phyloP scores from a whole-genome alignment of 306 rosid genomes.

The Gastrolobium bilobum region DNA sequence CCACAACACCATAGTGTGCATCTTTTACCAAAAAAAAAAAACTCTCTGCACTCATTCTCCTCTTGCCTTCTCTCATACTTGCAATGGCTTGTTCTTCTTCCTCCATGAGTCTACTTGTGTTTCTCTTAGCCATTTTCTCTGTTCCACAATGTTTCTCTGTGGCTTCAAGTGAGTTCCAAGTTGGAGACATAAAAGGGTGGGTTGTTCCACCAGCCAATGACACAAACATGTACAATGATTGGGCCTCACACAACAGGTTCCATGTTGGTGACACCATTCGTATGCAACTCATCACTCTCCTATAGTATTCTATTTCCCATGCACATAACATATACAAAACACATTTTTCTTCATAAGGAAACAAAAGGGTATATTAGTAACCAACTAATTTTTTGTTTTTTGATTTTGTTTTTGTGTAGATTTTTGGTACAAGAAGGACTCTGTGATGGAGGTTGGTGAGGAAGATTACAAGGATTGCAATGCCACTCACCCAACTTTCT shows the following conservation, averaged over 20 bases:
- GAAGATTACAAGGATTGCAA: constrained; percentile 71
- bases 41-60: background rate
- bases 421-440: constrained; percentile 79
- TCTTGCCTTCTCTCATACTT: background rate
- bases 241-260: constrained; percentile 92
- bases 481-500: constrained; percentile 77
- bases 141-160: constrained; percentile 38
- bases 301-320: background rate
- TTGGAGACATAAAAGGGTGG: constrained; percentile 82
- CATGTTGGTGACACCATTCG: constrained; percentile 69
- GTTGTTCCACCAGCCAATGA: constrained; percentile 74
- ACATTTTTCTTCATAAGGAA: background rate
- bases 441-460: constrained; percentile 81
- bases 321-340: background rate
- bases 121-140: constrained; percentile 46
- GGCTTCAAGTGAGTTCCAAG: constrained; percentile 72
- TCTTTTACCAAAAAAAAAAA: background rate
- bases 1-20: background rate
- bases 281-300: constrained; percentile 45
- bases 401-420: constrained; percentile 57
- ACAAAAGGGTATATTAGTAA: background rate
- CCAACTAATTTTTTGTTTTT: background rate
- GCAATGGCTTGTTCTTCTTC: constrained; percentile 47
- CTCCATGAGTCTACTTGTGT: constrained; percentile 22
- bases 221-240: constrained; percentile 68